phyloP scores from a whole-genome alignment of 371 early-diverging fungal species.

The Entomophthora muscae region DNA sequence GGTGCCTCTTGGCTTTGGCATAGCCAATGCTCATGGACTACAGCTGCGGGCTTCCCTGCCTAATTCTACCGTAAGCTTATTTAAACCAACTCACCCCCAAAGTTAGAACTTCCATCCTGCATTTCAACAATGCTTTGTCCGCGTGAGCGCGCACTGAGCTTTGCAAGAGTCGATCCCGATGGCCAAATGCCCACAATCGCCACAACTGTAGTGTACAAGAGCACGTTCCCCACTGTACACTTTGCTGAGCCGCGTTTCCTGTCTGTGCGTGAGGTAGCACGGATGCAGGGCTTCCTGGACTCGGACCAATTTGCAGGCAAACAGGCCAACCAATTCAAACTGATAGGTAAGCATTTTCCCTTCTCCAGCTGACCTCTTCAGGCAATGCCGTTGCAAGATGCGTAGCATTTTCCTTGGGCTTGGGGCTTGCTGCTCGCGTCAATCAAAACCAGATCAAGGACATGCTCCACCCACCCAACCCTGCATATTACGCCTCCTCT shows the following conservation, averaged over 20 bases:
- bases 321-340: constrained; percentile 8
- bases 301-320: constrained; percentile 8
- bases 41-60: background rate
- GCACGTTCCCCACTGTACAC: constrained; percentile 8
- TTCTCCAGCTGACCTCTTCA: background rate
- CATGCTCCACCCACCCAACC: background rate
- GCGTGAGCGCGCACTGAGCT: background rate
- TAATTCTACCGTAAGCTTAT: background rate
- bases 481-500: background rate
- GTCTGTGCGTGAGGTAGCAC: constrained; percentile 11
- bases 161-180: constrained; percentile 5
- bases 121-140: background rate
- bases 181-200: background rate
- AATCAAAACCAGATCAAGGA: too few species aligned
- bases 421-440: background rate
- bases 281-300: constrained; percentile 14
- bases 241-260: constrained; percentile 10
- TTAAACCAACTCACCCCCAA: too few species aligned
- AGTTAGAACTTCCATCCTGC: background rate
- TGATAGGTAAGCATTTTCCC: constrained; percentile 9
- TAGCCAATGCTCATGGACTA: background rate
- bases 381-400: background rate
- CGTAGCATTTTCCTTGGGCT: background rate
- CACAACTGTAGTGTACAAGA: background rate
- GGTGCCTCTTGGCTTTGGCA: background rate